Evolutionary conservation across 148 eudicot species (phyloP).

Genomic region (Polygonum maritimum): DNA sequence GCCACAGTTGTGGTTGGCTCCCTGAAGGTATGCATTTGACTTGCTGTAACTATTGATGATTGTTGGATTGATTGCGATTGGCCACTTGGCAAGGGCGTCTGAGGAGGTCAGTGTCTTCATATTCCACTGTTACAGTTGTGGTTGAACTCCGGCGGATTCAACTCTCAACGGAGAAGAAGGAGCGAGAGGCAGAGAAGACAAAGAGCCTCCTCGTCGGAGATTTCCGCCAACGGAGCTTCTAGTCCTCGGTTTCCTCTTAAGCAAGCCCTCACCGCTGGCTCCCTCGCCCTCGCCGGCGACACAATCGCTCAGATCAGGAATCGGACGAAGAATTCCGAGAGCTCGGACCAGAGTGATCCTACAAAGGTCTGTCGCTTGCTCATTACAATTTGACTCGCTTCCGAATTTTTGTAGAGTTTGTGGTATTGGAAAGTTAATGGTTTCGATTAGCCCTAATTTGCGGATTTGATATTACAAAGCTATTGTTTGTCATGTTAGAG

Average conservation of each 20-base stretch:
- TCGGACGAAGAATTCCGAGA: conserved; percentile 21
- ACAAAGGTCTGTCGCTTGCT: conserved; percentile 27
- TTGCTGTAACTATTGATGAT: not conserved
- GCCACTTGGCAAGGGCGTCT: too few species aligned
- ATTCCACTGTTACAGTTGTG: too few species aligned
- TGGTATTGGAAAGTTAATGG: not conserved
- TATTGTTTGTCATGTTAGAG: not conserved
- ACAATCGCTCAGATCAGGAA: conserved; percentile 73
- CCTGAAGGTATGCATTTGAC: conserved; percentile 32
- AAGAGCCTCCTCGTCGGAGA: conserved; percentile 14
- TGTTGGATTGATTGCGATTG: not conserved
- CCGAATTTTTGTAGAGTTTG: not conserved
- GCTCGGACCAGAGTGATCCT: conserved; percentile 13
- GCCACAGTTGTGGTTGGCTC: conserved; percentile 53
- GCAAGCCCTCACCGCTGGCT: conserved; percentile 63
- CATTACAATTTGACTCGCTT: not conserved
- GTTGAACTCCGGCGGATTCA: conserved; percentile 28
- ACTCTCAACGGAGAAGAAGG: conserved; percentile 13
- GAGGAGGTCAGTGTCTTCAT: too few species aligned
- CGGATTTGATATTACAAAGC: not conserved
- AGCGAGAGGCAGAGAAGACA: conserved; percentile 11
- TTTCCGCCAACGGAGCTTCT: conserved; percentile 16
- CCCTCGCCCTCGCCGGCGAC: conserved; percentile 80
- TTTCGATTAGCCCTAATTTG: not conserved
- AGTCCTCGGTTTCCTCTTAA: conserved; percentile 55